Evolutionary conservation across 257 asterid species (phyloP), one percentile per base, ranked within the genome.

Genomic region (Dorcoceras hygrometricum): DNA sequence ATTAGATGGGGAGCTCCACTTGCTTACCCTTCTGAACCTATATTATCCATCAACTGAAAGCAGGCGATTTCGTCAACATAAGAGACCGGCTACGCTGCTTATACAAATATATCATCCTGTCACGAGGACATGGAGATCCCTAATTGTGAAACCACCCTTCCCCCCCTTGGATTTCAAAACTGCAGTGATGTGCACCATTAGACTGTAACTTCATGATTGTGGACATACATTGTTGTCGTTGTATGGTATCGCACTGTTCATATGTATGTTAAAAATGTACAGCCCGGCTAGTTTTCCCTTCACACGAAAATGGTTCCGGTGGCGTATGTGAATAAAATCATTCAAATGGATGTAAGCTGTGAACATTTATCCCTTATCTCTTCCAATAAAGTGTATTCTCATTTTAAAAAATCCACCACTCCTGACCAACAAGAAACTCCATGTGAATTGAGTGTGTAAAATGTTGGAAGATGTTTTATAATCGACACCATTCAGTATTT

Each of bases 61-160:
- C 63, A 62, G 78, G 48, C 76, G 80, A 63, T 25, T 70, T 54
- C 84, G 89, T 61, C 87, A 79, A 69, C 84, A 77, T n/a, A 87
- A 84, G 76, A 87, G 88, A 78, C 71, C 89, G 24, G 57, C 83
- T 19, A 57, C 89, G 6, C 70, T 89, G 73, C 78, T 83, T 5
- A 67, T 83, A 66, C 97, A 92, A 82, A 86, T 81, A 71, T 92
- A 92, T 69, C 60, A 89, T 79, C 97, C 96, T 24, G 73, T 79
- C 71, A 78, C 71, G 85, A 80, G 81, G 71, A 59, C 67, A 22
- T 92, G 98, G 98, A 84, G 90, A 74, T 83, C 83, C 28, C 39
- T 79, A 59, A 63, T 73, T 63, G 74, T 83, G 31, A 89, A 83
- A 72, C 84, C 90, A 16, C 98, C 98, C 56, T 80, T 79, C 71